Conservation (phyloP, 345 rosid genomes). For the Pistacia atlantica region DNA sequence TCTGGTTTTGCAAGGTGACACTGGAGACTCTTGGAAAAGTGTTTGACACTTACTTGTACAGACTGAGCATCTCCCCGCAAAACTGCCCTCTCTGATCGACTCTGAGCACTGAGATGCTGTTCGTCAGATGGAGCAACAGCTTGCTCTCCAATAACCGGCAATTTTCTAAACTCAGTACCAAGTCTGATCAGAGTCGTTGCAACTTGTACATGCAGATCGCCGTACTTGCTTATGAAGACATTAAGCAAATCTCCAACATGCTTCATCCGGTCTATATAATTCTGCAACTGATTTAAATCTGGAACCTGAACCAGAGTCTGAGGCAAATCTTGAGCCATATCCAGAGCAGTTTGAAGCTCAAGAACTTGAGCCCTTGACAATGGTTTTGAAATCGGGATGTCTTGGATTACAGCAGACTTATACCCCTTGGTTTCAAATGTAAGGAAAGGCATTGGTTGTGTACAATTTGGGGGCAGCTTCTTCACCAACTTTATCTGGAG, state of each 20-base stretch:
- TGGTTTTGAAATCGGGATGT: constrained; percentile 89
- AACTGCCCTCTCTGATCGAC: constrained; percentile 78
- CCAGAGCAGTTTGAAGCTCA: constrained; percentile 83
- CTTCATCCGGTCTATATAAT: constrained; percentile 85
- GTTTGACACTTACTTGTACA: constrained; percentile 81
- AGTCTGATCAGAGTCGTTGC: constrained; percentile 82
- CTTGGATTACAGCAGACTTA: constrained; percentile 92
- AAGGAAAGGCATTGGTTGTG: constrained; percentile 93
- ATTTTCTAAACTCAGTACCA: constrained; percentile 75
- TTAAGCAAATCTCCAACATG: constrained; percentile 80
- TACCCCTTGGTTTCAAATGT: constrained; percentile 94
- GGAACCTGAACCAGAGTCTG: constrained; percentile 79
- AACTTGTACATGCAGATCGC: constrained; percentile 81
- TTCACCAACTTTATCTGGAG: constrained; percentile 90
- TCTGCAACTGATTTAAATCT: constrained; percentile 78
- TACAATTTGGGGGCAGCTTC: constrained; percentile 78
- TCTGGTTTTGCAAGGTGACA: constrained; percentile 88
- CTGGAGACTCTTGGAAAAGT: constrained; percentile 87
- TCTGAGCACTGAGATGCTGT: constrained; percentile 62
- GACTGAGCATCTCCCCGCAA: constrained; percentile 72
- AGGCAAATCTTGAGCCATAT: constrained; percentile 72
- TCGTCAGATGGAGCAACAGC: constrained; percentile 73
- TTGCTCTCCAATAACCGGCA: constrained; percentile 78
- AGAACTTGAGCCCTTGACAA: constrained; percentile 69
- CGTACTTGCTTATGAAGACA: constrained; percentile 80